Percentiles rank a stretch among this genome's conserved stretches.
phyloP scores from a whole-genome alignment of 2,329 filamentous ascomycete species.

The Pleoardoris graminearum region DNA sequence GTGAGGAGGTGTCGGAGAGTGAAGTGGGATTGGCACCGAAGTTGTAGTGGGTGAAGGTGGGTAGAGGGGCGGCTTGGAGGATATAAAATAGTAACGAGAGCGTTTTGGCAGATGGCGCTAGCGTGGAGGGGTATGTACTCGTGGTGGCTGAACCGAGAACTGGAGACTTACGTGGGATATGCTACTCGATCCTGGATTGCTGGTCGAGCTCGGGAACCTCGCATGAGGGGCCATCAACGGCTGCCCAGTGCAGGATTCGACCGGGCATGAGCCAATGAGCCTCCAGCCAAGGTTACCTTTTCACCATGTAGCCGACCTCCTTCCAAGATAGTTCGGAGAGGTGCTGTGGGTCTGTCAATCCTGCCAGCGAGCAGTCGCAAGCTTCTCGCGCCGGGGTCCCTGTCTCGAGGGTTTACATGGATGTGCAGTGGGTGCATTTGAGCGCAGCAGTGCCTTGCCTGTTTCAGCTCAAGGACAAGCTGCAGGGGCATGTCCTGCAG shows the following conservation, averaged over 20 bases:
- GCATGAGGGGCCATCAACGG: constrained; percentile 23
- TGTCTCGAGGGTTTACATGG: constrained; percentile 17
- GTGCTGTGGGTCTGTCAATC: constrained; percentile 20
- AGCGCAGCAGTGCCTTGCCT: constrained; percentile 30
- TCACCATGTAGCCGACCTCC: constrained; percentile 21
- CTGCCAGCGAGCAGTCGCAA: constrained; percentile 17
- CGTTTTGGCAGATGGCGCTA: constrained; percentile 18
- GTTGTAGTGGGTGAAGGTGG: constrained; percentile 10
- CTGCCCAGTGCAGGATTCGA: constrained; percentile 33
- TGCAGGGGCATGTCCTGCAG: constrained; percentile 34
- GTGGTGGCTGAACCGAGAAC: constrained; percentile 23
- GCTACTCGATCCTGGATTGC: constrained; percentile 20
- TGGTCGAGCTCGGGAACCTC: constrained; percentile 23
- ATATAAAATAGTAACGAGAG: constrained; percentile 20
- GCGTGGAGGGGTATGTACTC: constrained; percentile 12
- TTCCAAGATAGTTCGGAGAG: constrained; percentile 24
- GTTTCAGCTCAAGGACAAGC: constrained; percentile 31
- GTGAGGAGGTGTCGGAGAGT: constrained; percentile 6
- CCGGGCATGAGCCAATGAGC: constrained; percentile 22
- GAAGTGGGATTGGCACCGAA: constrained; percentile 7
- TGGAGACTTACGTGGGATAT: constrained; percentile 32
- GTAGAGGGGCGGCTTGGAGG: constrained; percentile 9
- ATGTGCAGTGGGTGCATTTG: constrained; percentile 25
- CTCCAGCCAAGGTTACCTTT: constrained; percentile 21
- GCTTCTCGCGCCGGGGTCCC: constrained; percentile 17